Conservation (phyloP, 139 green algal genomes). For the Asterochloris erici region DNA sequence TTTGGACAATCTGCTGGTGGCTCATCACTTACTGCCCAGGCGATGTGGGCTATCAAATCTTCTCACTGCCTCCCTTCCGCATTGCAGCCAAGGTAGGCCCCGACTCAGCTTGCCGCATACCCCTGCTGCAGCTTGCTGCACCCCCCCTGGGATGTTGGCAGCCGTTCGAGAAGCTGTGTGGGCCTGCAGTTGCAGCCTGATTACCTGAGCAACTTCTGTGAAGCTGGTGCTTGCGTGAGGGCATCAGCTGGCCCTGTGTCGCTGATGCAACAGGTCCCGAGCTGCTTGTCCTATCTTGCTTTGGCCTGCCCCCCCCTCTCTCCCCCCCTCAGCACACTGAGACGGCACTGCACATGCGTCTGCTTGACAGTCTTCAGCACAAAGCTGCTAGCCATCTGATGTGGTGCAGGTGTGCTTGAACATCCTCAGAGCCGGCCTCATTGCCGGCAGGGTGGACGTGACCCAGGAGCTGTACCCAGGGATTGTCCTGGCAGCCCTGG, state of each 20-base stretch:
- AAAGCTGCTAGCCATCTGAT: neutral
- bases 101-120: no score
- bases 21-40: slow-evolving; percentile 30
- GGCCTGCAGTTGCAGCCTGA: no score
- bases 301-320: neutral
- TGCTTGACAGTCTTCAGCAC: no score
- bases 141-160: no score
- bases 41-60: slow-evolving; percentile 6
- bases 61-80: slow-evolving; percentile 18
- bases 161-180: no score
- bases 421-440: slow-evolving; percentile 42
- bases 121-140: no score
- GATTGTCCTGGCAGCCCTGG: slow-evolving; percentile 33
- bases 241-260: no score
- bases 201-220: no score
- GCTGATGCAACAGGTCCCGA: neutral
- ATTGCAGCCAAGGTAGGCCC: slow-evolving; percentile 12
- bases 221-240: no score
- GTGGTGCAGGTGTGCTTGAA: slow-evolving; percentile 27
- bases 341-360: neutral
- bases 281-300: neutral
- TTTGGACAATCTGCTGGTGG: slow-evolving; percentile 42
- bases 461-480: slow-evolving; percentile 30
- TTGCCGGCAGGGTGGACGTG: slow-evolving; percentile 39
- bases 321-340: neutral